These are phyloP conservation scores for Metschnikowia amazonensis DNA, from an alignment of 805 yeast genomes.

Conservation along the genomic window DNA sequence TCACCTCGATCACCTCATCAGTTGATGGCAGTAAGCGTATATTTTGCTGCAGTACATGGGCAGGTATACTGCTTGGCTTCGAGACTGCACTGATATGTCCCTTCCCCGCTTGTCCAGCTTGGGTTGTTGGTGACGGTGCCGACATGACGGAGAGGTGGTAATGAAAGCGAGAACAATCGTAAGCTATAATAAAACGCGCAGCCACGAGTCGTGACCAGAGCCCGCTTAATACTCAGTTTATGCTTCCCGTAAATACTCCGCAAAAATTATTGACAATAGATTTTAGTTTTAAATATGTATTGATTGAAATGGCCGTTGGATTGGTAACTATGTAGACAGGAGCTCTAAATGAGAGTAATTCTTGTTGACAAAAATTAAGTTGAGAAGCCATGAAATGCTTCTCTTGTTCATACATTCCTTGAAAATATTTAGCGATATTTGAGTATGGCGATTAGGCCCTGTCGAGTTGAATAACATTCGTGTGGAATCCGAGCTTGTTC, in stretches of 20 bases:
- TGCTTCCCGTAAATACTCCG: too few relatives aligned
- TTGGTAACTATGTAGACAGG: too few relatives aligned
- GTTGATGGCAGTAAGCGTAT: background rate
- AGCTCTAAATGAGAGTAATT: too few relatives aligned
- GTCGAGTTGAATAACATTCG: conserved; percentile 63
- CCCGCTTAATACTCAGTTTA: too few relatives aligned
- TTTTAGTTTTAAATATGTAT: too few relatives aligned
- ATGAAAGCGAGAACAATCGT: background rate
- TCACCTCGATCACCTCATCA: conserved; percentile 1
- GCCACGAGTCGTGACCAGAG: too few relatives aligned
- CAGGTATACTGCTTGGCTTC: background rate
- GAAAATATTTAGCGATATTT: background rate
- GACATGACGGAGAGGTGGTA: background rate
- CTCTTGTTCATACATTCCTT: too few relatives aligned
- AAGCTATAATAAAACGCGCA: background rate
- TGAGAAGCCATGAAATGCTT: too few relatives aligned
- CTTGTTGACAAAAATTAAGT: too few relatives aligned
- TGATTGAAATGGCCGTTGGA: too few relatives aligned
- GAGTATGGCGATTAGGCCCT: conserved; percentile 48
- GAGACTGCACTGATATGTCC: conserved; percentile 6
- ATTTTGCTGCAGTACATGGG: background rate
- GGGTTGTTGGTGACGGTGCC: background rate
- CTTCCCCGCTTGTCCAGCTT: background rate
- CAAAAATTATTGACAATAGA: too few relatives aligned
- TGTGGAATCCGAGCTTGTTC: conserved; percentile 70